These are phyloP conservation scores for Angomonas ambiguus DNA, from an alignment of 208 protist species.

Conservation along the genomic window DNA sequence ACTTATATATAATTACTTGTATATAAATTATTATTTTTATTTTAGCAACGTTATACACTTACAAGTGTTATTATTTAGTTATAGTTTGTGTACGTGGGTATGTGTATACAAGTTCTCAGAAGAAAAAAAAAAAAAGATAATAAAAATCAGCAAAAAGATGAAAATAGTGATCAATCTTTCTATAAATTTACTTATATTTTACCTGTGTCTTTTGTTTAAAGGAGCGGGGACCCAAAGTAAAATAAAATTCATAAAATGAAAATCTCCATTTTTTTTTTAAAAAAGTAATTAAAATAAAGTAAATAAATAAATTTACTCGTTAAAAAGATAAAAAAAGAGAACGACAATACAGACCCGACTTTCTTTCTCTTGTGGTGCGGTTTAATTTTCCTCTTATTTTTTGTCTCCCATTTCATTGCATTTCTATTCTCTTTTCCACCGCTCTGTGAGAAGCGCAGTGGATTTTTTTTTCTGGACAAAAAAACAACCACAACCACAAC, in stretches of 20 bases:
- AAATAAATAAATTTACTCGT: background rate
- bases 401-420: too few species aligned
- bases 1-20: background rate
- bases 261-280: background rate
- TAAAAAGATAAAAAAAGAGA: background rate
- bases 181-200: background rate
- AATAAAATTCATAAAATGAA: too few species aligned
- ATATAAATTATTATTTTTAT: background rate
- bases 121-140: background rate
- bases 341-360: background rate
- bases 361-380: background rate
- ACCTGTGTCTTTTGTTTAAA: too few species aligned
- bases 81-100: background rate
- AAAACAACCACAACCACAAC: too few species aligned
- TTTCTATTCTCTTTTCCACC: too few species aligned
- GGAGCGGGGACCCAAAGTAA: too few species aligned
- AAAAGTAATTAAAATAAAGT: conserved; percentile 5
- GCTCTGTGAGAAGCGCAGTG: too few species aligned
- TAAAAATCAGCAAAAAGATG: background rate
- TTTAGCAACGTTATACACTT: background rate
- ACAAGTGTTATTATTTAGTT: background rate
- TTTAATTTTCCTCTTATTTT: too few species aligned
- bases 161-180: background rate
- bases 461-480: too few species aligned
- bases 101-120: background rate